These are phyloP conservation scores for Aspergillus sojae DNA, from an alignment of 2,329 filamentous ascomycete genomes.

Conservation along the genomic window DNA sequence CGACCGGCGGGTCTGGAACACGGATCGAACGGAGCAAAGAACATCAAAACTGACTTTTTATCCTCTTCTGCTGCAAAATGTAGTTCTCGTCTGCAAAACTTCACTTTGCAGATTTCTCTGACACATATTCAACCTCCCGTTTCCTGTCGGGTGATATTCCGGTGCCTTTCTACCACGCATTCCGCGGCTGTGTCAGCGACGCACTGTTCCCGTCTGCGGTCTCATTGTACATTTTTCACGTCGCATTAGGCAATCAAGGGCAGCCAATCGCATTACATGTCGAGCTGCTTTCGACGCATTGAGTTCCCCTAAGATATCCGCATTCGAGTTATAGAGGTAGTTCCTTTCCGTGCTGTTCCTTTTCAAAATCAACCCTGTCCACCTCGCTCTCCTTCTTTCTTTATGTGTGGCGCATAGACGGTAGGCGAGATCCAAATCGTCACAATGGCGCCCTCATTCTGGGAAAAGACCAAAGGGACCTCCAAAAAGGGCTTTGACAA, in stretches of 20 bases:
- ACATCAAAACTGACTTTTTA: slow-evolving; percentile 1
- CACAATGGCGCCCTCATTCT: slow-evolving; percentile 56
- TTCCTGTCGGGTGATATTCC: slow-evolving; percentile 15
- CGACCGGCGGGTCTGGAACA: slow-evolving; percentile 8
- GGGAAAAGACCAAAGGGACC: slow-evolving; percentile 55
- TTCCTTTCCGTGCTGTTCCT: background rate
- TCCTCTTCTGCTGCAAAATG: background rate
- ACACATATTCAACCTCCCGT: background rate
- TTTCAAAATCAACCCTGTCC: background rate
- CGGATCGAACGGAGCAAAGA: slow-evolving; percentile 11
- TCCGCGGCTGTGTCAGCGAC: slow-evolving; percentile 20
- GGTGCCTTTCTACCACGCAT: slow-evolving; percentile 17
- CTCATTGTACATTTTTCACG: background rate
- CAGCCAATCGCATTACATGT: slow-evolving; percentile 12
- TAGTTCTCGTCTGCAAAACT: slow-evolving; percentile 2
- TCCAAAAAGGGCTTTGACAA: slow-evolving; percentile 72
- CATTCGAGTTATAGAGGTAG: slow-evolving; percentile 15
- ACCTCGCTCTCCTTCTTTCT: background rate
- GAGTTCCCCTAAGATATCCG: background rate
- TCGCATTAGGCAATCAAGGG: slow-evolving; percentile 19
- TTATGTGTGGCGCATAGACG: background rate
- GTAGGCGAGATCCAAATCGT: background rate
- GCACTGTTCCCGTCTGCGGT: slow-evolving; percentile 8
- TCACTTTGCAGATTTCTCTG: background rate
- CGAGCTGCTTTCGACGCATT: slow-evolving; percentile 20